Base-by-base conservation (phyloP, 257 asterid genomes). In the Gynochthodes officinalis region DNA sequence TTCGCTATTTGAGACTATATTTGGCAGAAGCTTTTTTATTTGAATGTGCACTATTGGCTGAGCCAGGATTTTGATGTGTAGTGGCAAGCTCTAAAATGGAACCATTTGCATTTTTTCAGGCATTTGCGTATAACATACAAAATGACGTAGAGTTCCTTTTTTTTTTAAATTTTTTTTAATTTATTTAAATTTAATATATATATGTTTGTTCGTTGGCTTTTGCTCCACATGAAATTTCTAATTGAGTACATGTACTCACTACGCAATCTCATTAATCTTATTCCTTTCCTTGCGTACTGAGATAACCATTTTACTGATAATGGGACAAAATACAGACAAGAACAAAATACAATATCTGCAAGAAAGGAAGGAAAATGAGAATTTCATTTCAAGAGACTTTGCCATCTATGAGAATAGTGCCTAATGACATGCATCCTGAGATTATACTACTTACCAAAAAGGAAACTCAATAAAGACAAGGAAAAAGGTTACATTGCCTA, bases 341-440 rank as follows among this genome's bases (percentile, higher is more conserved):
- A 23, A 53, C 7, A 5, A 4, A 19, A 50, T 50, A 23, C 16
- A 50, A 6, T 19, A 50, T 50, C 18, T 19, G 13, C 28, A 9
- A 14, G n/a, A 5, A 50, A 53, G 60, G 30, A 53, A 53, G 7
- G 60, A 23, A 53, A n/a, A 53, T 23, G 60, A 53, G 30, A 53
- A 53, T 23, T 53, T 53, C 60, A 53, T 53, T 53, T 53, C 30
- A 7, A 21, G 14, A 53, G n/a, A 49, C 60, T 53, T 53, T 2
- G 60, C n/a, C n/a, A 61, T 61, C 67, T 46, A 33, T 61, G 67
- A 61, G 19, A 61, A 25, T 33, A 1, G 25, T 61, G 67, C 25
- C 39, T 32, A 1, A 33, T 30, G 6, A 4, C 37, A 19, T 58
- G 19, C 0, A 48, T 48, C 54, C 54, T 48, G 39, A 13, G 64